Base-by-base conservation (phyloP, 2,329 filamentous ascomycete species). In the Colletotrichum noveboracense region DNA sequence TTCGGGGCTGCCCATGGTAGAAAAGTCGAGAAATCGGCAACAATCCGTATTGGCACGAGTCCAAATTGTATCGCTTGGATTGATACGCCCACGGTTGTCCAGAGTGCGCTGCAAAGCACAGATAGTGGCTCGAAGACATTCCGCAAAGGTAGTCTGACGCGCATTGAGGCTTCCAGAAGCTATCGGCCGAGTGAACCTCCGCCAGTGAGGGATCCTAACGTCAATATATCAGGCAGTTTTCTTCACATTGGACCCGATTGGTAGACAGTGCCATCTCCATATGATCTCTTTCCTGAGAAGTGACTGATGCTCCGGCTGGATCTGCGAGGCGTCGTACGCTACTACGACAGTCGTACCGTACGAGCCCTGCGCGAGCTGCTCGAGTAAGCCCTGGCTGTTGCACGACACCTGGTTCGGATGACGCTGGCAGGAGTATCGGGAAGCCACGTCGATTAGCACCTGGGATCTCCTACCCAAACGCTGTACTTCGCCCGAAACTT, bases 231-330 rank as follows among this genome's bases (percentile, higher is more conserved):
- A 8, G 18, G 9, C 61, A 30, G 24, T 71, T 8, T 24, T 10
- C 43, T 24, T 21, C 12, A 21, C 43, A 52, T 7, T 52, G 43
- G 36, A 24, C 10, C 28, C 26, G 36, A 62, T 43, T 43, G 28
- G 66, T n/a, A 26, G 14, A 21, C n/a, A n/a, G n/a, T 16, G 14
- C 36, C 32, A 6, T 58, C 24, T 52, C 18, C 7, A 38, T 26
- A 43, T 18, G 18, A 13, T 18, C 10, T 21, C 13, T 26, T 38
- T 60, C 32, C 34, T 75, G 62, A 60, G 24, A 70, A 26, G 3
- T 26, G 38, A 32, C 38, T 75, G 72, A 72, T 72, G 30, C 10
- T 12, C 69, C 72, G 36, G 66, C 68, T 28, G 61, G 38, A 72
- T 72, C 72, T 67, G 30, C 26, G 38, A 34, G 38, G 16, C 18